Evolutionary conservation across 768 basidiomycete genomes (phyloP), one percentile per base, ranked within the genome.

Genomic region (Sarcomyxa edulis): DNA sequence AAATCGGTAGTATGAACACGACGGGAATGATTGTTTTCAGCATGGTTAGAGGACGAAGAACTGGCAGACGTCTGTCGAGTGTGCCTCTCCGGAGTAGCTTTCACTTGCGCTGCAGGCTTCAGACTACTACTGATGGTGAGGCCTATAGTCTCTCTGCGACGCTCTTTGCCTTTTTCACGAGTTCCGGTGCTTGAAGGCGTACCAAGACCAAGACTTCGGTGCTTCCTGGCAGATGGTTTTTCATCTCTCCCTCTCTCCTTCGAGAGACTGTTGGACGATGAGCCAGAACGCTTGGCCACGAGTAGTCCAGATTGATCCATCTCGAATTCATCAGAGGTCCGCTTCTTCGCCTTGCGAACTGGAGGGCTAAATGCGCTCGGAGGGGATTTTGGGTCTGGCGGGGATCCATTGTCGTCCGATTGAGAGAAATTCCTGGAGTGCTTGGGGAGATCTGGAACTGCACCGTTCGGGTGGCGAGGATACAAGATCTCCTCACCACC

Each of bases 401-500:
- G 37, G 49, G 47, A 60, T 51, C 40, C 62, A n/a, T 48, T 60
- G 29, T 48, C 48, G 35, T 54, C 46, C 27, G 51, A 36, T 7
- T 54, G 40, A 19, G 62, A 60, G 11, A 50, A 46, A 18, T 45
- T 27, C 43, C 55, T 66, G 22, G 63, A 50, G 32, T 50, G 54
- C 40, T 62, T 58, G 24, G 61, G 50, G n/a, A 56, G 48, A 27
- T 64, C 63, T 7, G n/a, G n/a, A n/a, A n/a, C n/a, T 60, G 46
- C 18, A 55, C 48, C 48, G 37, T 52, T 48, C 6, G 58, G 41
- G 44, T 84, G 78, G 40, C 87, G 81, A 27, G 88, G 87, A 59
- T 92, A 92, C 19, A 92, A 63, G 43, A 92, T 91, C 59, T 92
- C 89, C 59, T 92, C 89, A 28, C 89, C 88, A 4, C 89, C 89